Evolutionary conservation across 2,329 filamentous ascomycete species (phyloP).

Genomic region (Trematosphaeria pertusa): DNA sequence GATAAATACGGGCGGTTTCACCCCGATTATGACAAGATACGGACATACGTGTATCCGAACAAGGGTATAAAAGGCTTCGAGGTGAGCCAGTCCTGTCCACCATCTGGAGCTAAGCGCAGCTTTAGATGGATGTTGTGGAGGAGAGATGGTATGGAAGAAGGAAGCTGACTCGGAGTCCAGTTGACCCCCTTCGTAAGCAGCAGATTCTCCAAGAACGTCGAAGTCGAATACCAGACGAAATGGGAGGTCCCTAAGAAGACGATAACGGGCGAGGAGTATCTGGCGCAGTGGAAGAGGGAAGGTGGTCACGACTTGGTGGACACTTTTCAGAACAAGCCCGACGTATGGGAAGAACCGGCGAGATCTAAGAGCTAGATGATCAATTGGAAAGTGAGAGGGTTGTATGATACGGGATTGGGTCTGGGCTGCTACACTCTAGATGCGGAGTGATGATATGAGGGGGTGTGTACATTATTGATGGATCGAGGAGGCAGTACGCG

Average conservation of each 20-base stretch:
- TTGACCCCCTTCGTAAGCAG: slow-evolving; percentile 80
- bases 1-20: slow-evolving; percentile 83
- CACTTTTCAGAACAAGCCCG: slow-evolving; percentile 26
- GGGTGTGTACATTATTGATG: slow-evolving; percentile 1
- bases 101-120: too few relatives aligned
- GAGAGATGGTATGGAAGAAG: not conserved
- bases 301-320: slow-evolving; percentile 39
- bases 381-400: not conserved
- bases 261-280: slow-evolving; percentile 42
- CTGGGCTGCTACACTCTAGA: not conserved
- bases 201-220: slow-evolving; percentile 57
- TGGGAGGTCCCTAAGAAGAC: slow-evolving; percentile 21
- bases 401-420: not conserved
- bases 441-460: not conserved
- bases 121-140: too few relatives aligned
- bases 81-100: slow-evolving; percentile 23
- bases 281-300: slow-evolving; percentile 42
- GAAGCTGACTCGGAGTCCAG: slow-evolving; percentile 60
- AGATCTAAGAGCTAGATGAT: slow-evolving; percentile 15
- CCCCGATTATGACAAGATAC: slow-evolving; percentile 85
- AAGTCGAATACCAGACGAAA: slow-evolving; percentile 7
- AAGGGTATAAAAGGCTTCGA: slow-evolving; percentile 63
- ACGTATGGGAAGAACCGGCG: slow-evolving; percentile 33
- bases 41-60: slow-evolving; percentile 84
- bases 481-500: slow-evolving; percentile 5